Evolutionary conservation across 1,284 basidiomycete genomes (phyloP).

Genomic region (Heliocybe sulcata): DNA sequence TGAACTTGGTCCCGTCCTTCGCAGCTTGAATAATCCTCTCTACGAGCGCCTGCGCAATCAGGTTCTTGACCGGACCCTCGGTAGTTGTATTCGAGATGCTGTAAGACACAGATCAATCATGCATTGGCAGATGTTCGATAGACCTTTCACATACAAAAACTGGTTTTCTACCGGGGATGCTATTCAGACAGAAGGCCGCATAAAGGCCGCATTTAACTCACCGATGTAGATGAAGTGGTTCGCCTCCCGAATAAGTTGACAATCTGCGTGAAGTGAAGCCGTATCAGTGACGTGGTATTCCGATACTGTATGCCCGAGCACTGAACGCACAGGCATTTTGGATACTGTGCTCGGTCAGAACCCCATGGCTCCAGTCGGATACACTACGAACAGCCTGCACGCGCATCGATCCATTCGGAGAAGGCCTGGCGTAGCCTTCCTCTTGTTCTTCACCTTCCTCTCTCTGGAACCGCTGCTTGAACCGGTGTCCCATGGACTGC

Average conservation of each 20-base stretch:
- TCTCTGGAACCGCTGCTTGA: conserved; percentile 51
- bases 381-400: conserved; percentile 82
- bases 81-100: conserved; percentile 73
- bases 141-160: conserved; percentile 67
- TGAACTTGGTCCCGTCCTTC: conserved; percentile 66
- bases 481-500: conserved; percentile 48
- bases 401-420: conserved; percentile 44
- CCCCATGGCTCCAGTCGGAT: conserved; percentile 89
- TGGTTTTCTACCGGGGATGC: conserved; percentile 67
- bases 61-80: conserved; percentile 70
- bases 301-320: not conserved
- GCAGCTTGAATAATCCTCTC: conserved; percentile 82
- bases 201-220: conserved; percentile 22
- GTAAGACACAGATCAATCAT: conserved; percentile 4
- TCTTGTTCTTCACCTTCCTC: conserved; percentile 25
- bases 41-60: conserved; percentile 76
- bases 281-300: not conserved
- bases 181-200: not conserved
- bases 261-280: conserved; percentile 53
- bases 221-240: conserved; percentile 89
- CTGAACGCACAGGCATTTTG: conserved; percentile 76
- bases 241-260: conserved; percentile 77
- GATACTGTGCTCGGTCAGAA: conserved; percentile 78
- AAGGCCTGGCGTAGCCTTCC: conserved; percentile 31
- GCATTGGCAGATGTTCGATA: not conserved